Evolutionary conservation across 2,329 filamentous ascomycete species (phyloP), one percentile per base, ranked within the genome.

Genomic region (Fusarium cyanostomum): DNA sequence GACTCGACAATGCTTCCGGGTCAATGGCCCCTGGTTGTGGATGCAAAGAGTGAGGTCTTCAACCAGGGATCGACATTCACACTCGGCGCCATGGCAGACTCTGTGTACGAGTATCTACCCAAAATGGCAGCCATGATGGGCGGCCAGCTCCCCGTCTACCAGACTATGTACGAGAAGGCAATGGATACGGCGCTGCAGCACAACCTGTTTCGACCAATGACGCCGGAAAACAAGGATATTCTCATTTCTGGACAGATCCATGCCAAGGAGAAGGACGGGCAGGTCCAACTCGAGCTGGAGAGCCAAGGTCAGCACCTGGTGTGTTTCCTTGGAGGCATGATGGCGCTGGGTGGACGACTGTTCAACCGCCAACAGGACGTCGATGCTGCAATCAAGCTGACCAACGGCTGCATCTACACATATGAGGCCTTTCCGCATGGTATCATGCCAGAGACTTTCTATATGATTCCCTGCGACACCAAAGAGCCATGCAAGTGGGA

Each of bases 71-170:
- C 51, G 5, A 55, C 52, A 1, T 92, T 80, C 55, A 81, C 81
- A 0, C 73, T 86, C 3, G 83, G 83, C 12, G 83, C 79, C 4
- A 74, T 81, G 61, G 76, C 74, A n/a, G 80, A 83, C 56, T 82
- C 73, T 80, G 80, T 64, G 60, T 96, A 95, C 77, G 92, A 96
- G 77, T 96, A 96, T 71, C 84, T 96, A 18, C 89, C 96, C 75
- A 97, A 96, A 80, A 95, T 96, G 91, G 95, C 89, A 68, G 66
- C 71, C 44, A 78, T 91, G 2, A 80, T 90, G 1, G 84, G 86
- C 24, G 87, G 88, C 3, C 76, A 78, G 7, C 75, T 82, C 15
- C 45, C 83, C 21, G 72, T 85, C 57, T 90, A 90, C 70, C 79
- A 80, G 41, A 77, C 73, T 34, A 85, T 91, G 80, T 73, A 90